phyloP scores from a whole-genome alignment of 495 filamentous ascomycete species.

The Lentithecium fluviatile region DNA sequence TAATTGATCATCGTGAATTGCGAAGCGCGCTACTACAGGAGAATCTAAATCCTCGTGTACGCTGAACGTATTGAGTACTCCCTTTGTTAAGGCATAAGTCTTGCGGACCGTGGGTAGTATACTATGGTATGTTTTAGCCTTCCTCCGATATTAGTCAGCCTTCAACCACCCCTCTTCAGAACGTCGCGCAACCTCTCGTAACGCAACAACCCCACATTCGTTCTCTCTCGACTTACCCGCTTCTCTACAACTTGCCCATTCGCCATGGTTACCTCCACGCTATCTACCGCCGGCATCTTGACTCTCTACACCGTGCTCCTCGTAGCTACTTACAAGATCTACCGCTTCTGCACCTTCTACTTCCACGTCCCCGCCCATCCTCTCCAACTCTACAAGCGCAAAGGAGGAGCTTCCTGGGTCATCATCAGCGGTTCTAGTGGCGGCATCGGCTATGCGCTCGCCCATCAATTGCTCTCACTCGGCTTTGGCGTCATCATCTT shows the following conservation, averaged over 20 bases:
- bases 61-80: too few relatives aligned
- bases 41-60: too few relatives aligned
- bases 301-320: not conserved
- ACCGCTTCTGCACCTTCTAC: not conserved
- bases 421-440: constrained; percentile 5
- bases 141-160: too few relatives aligned
- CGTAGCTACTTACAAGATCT: not conserved
- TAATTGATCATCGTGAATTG: too few relatives aligned
- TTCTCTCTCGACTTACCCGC: too few relatives aligned
- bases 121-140: too few relatives aligned
- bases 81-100: too few relatives aligned
- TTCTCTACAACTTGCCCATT: not conserved
- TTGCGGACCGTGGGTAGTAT: too few relatives aligned
- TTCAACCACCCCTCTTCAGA: too few relatives aligned
- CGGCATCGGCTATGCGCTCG: constrained; percentile 9
- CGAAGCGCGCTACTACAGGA: too few relatives aligned
- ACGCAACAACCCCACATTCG: too few relatives aligned
- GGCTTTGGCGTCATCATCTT: constrained; percentile 14
- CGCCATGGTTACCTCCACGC: not conserved
- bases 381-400: not conserved
- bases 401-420: not conserved
- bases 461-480: constrained; percentile 3
- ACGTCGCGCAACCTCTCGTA: too few relatives aligned
- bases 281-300: not conserved
- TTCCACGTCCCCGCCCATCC: not conserved